Evolutionary conservation across 805 yeast species (phyloP).

Genomic region (fission yeast (Schizosaccharomyces pombe)): DNA sequence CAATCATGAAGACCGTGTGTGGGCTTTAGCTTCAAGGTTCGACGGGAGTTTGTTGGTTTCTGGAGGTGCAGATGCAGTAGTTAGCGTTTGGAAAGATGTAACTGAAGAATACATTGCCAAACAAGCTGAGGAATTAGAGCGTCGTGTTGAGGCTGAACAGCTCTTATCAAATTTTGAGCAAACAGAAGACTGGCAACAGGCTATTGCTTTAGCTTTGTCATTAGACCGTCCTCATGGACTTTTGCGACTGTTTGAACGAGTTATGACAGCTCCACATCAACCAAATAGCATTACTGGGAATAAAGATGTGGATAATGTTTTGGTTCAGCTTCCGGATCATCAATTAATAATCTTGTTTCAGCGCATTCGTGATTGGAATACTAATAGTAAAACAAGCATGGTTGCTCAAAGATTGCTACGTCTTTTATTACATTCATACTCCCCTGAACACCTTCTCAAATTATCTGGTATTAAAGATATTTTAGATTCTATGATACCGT

Average conservation of each 20-base stretch:
- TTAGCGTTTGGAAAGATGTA: slow-evolving; percentile 72
- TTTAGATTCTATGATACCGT: slow-evolving; percentile 62
- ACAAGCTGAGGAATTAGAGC: slow-evolving; percentile 27
- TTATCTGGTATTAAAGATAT: slow-evolving; percentile 43
- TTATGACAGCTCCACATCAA: slow-evolving; percentile 22
- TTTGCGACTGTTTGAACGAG: slow-evolving; percentile 47
- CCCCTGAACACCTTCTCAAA: slow-evolving; percentile 32
- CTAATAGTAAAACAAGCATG: slow-evolving; percentile 56
- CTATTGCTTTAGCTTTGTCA: slow-evolving; percentile 63
- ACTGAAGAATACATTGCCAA: slow-evolving; percentile 44
- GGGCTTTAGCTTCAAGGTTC: slow-evolving; percentile 54
- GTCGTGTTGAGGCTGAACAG: slow-evolving; percentile 73
- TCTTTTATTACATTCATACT: slow-evolving; percentile 34
- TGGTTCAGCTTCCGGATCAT: slow-evolving; percentile 32
- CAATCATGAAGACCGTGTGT: slow-evolving; percentile 76
- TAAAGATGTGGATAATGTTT: slow-evolving; percentile 36
- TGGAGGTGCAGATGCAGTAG: slow-evolving; percentile 89
- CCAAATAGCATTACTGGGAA: slow-evolving; percentile 29
- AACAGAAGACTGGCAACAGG: slow-evolving; percentile 63
- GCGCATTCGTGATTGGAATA: slow-evolving; percentile 85
- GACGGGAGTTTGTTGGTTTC: slow-evolving; percentile 50
- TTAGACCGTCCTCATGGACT: slow-evolving; percentile 78
- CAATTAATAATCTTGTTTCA: slow-evolving; percentile 39
- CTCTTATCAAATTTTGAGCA: slow-evolving; percentile 50
- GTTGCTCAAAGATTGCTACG: slow-evolving; percentile 58